These are phyloP conservation scores for Jackrogersella multiformis DNA, from an alignment of 495 filamentous ascomycete species.

Conservation along the genomic window DNA sequence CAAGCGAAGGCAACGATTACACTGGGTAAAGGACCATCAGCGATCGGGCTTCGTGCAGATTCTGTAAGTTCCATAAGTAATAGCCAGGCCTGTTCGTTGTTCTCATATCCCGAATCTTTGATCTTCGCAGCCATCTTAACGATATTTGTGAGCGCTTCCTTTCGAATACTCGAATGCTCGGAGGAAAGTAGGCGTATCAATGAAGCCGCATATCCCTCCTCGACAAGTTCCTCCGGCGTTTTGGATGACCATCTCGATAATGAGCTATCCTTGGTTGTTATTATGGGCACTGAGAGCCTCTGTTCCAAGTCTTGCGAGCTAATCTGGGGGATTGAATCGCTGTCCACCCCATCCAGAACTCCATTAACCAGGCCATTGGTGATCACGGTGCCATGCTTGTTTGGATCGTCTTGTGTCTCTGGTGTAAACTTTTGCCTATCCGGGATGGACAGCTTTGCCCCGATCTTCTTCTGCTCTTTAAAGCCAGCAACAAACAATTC, in stretches of 20 bases:
- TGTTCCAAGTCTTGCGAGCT: constrained; percentile 45
- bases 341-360: not conserved
- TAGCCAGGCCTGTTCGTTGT: constrained; percentile 78
- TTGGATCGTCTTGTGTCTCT: not conserved
- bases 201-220: constrained; percentile 72
- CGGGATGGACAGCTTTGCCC: constrained; percentile 25
- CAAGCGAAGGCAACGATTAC: constrained; percentile 78
- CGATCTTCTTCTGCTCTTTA: constrained; percentile 35
- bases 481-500: constrained; percentile 27
- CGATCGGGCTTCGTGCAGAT: constrained; percentile 66
- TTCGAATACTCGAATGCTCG: constrained; percentile 73
- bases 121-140: constrained; percentile 71
- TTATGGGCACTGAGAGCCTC: constrained; percentile 47
- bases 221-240: constrained; percentile 75
- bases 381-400: not conserved
- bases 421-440: constrained; percentile 9
- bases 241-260: constrained; percentile 76
- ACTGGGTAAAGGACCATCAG: constrained; percentile 71
- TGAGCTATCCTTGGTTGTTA: constrained; percentile 62
- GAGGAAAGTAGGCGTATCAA: constrained; percentile 80
- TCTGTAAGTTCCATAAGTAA: constrained; percentile 81
- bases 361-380: not conserved
- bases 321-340: constrained; percentile 12
- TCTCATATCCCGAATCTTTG: constrained; percentile 74
- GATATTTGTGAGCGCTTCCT: constrained; percentile 75